phyloP scores from a whole-genome alignment of 257 asterid species.

The Rubia yunnanensis region DNA sequence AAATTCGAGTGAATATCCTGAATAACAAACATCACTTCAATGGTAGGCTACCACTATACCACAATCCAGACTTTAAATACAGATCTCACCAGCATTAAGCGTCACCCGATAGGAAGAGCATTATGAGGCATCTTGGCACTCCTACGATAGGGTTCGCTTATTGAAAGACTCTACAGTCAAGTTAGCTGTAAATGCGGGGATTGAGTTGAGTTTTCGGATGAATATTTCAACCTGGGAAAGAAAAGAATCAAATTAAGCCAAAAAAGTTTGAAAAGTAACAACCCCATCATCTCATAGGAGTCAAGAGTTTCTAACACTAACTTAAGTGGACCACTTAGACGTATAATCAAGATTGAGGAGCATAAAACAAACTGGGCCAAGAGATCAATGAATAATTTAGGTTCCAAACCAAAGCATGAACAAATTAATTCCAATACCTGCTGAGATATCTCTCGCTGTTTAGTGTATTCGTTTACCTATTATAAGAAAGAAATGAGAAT shows the following conservation, averaged over 20 bases:
- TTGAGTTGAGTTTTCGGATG: conserved; percentile 70
- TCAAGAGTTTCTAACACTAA: neutral
- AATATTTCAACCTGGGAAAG: conserved; percentile 70
- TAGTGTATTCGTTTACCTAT: conserved; percentile 66
- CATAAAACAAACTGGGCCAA: neutral
- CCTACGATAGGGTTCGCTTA: conserved; percentile 78
- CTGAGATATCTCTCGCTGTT: conserved; percentile 68
- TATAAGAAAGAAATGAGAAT: conserved; percentile 11
- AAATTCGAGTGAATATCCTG: neutral
- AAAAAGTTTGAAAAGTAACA: neutral
- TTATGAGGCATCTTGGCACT: conserved; percentile 1
- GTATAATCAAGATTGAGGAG: neutral
- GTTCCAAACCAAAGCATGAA: neutral
- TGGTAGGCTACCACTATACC: neutral
- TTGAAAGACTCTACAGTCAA: conserved; percentile 87
- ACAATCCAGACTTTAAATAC: neutral
- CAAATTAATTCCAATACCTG: conserved; percentile 48
- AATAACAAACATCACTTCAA: neutral
- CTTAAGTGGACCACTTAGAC: neutral
- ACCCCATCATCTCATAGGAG: neutral
- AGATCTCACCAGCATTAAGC: neutral
- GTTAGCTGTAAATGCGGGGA: conserved; percentile 94
- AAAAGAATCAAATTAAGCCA: neutral
- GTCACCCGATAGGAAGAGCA: conserved; percentile 2
- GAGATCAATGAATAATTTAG: conserved; percentile 1